phyloP scores from a whole-genome alignment of 2,329 filamentous ascomycete species.

The Stachybotrys echinatus region DNA sequence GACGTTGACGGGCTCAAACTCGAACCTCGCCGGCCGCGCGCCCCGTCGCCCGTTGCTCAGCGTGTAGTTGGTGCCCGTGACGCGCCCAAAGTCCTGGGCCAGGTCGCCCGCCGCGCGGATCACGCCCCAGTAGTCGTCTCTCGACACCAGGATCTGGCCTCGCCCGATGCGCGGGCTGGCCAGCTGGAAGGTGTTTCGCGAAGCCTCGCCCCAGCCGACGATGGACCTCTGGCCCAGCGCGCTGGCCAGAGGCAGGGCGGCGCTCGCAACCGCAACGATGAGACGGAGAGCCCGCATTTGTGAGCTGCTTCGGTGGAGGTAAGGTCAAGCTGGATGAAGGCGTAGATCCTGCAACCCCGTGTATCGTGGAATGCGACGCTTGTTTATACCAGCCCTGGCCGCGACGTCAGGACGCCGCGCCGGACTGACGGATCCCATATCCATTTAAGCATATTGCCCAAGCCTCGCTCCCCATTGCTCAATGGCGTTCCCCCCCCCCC shows the following conservation, averaged over 20 bases:
- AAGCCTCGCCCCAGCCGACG: neutral
- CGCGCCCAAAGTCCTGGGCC: conserved; percentile 63
- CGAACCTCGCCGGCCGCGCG: conserved; percentile 31
- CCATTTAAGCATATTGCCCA: neutral
- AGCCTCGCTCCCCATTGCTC: neutral
- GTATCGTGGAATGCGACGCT: too few species aligned
- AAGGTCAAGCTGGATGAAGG: too few species aligned
- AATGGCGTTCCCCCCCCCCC: neutral
- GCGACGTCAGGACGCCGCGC: neutral
- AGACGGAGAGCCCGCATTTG: neutral
- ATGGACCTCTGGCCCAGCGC: neutral
- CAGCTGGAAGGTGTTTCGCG: neutral
- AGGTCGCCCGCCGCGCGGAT: conserved; percentile 63
- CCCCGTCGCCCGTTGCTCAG: conserved; percentile 42
- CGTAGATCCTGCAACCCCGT: too few species aligned
- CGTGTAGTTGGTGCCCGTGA: conserved; percentile 60
- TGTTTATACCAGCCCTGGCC: neutral
- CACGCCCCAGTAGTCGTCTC: conserved; percentile 62
- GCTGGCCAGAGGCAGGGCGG: neutral
- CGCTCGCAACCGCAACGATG: neutral
- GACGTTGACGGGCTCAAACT: conserved; percentile 36
- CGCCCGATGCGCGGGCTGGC: neutral
- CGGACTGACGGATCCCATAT: neutral
- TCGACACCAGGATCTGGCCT: conserved; percentile 50
- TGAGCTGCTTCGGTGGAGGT: too few species aligned